Evolutionary conservation across 148 eudicot genomes (phyloP), one percentile per base, ranked within the genome.

Genomic region (Camellia sinensis): DNA sequence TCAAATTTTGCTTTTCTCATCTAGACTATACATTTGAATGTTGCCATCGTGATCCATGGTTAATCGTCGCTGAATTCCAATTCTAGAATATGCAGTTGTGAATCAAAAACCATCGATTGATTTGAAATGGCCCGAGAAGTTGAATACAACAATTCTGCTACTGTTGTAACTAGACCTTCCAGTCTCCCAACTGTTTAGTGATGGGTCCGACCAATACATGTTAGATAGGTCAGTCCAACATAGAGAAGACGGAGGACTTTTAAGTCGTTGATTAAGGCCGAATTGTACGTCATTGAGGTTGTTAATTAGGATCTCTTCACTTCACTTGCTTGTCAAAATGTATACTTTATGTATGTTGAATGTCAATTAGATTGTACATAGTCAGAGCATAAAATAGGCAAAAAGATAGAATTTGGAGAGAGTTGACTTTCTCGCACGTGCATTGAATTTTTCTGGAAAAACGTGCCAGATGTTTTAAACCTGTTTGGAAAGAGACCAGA

Each of bases 1-100:
- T 91, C 92, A 90, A 44, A 1, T 53, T n/a, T 29, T 29, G 29
- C 48, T 70, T 46, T 2, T 65, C 71, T 68, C 62, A 12, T 70
- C 67, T 2, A 88, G 65, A 63, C 92, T 88, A 29, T 88, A 87
- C 76, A 90, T 60, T 59, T 87, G 79, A 67, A 86, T 40, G 80
- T 85, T 85, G 3, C 91, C 92, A 79, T 90, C 89, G 13, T 53
- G 11, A 70, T 90, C 90, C 40, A 90, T 48, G 9, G 81, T 83
- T 44, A 90, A 72, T 67, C 91, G 88, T 76, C 92, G 85, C 41
- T 65, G 50, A 45, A 66, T 64, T 14, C 83, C 79, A 3, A 41
- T 0, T 0, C 93, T 86, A 74, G 56, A 75, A 75, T 88, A 88
- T 5, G 75, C 14, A 5, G 87, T 66, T 0, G 4, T 21, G 59